phyloP scores from a whole-genome alignment of 129 eudicot species.

The Flaveria bidentis region DNA sequence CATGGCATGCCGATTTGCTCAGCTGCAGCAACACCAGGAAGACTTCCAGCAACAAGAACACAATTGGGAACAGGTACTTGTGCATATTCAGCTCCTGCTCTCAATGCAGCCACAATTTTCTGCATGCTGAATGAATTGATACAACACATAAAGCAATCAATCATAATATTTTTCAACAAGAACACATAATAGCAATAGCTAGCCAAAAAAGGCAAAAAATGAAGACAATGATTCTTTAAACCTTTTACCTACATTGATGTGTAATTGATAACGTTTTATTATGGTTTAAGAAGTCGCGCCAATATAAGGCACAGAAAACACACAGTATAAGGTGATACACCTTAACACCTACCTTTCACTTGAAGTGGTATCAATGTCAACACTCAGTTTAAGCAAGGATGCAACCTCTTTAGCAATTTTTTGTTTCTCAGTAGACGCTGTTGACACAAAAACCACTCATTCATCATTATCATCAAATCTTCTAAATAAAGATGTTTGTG shows the following conservation, averaged over 20 bases:
- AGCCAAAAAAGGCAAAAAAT: neutral
- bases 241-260: neutral
- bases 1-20: conserved; percentile 95
- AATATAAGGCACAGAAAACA: conserved; percentile 1
- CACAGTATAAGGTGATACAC: neutral
- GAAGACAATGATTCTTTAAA: neutral
- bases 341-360: conserved; percentile 80
- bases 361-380: conserved; percentile 69
- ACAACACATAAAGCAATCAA: neutral
- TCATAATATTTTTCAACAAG: neutral
- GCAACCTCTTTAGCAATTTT: conserved; percentile 94
- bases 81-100: conserved; percentile 88
- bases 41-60: conserved; percentile 85
- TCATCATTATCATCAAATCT: conserved; percentile 23
- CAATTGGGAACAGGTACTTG: conserved; percentile 67
- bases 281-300: conserved; percentile 1
- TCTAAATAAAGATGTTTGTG: conserved; percentile 14
- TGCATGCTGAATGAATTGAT: conserved; percentile 49
- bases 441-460: conserved; percentile 16
- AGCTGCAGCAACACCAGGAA: conserved; percentile 82
- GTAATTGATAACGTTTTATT: neutral
- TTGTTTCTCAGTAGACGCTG: conserved; percentile 85
- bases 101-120: conserved; percentile 68
- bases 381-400: conserved; percentile 73
- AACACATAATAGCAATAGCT: neutral